Conservation (phyloP, 2,329 filamentous ascomycete species). For the Fusarium sp. region DNA sequence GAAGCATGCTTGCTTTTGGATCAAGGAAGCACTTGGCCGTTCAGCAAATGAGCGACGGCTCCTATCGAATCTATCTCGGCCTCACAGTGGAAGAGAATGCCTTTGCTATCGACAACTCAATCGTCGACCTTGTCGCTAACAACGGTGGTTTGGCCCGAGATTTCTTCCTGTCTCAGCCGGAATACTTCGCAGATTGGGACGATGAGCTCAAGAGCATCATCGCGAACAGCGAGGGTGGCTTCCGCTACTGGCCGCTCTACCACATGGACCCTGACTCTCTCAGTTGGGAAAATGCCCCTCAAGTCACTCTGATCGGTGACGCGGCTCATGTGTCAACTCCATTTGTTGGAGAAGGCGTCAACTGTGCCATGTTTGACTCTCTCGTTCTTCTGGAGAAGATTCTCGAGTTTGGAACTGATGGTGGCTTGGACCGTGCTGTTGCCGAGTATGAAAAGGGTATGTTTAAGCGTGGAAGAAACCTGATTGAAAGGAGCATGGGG, state of each 20-base stretch:
- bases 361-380: neutral
- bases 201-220: neutral
- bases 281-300: neutral
- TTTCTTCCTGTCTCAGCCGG: neutral
- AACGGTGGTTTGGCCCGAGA: neutral
- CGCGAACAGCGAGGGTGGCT: neutral
- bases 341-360: neutral
- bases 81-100: neutral
- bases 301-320: neutral
- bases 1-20: neutral
- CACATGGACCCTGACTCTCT: neutral
- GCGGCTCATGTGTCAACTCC: neutral
- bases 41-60: neutral
- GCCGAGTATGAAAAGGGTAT: neutral
- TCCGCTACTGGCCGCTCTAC: neutral
- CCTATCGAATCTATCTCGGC: neutral
- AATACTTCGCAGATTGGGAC: neutral
- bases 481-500: neutral
- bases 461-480: neutral
- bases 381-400: neutral
- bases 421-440: neutral
- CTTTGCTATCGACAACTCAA: neutral
- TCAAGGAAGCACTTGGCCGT: neutral
- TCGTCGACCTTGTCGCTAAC: neutral
- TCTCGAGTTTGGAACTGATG: neutral